Percentiles rank a stretch among this genome's conserved stretches.
Conservation (phyloP, 306 rosid genomes). For the Boehmeria nivea region DNA sequence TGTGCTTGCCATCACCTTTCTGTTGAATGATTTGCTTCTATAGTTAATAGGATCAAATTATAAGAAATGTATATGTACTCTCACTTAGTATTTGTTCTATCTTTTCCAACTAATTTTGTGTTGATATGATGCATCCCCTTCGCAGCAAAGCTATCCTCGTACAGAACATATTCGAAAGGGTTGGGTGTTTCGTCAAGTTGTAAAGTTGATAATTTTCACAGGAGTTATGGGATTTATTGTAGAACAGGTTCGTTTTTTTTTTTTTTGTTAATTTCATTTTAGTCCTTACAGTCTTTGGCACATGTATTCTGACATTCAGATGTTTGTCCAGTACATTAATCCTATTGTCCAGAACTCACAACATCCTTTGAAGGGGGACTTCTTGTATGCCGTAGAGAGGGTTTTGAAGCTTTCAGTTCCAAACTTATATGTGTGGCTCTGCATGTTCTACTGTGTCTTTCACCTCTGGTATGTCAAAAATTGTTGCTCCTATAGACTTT, state of each 20-base stretch:
- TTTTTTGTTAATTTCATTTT: background rate
- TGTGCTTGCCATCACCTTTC: background rate
- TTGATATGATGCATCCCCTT: constrained; percentile 23
- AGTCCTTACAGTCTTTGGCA: background rate
- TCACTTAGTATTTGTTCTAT: background rate
- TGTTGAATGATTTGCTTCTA: background rate
- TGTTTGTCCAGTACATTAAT: constrained; percentile 81
- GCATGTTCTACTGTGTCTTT: constrained; percentile 97
- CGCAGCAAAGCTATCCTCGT: constrained; percentile 84
- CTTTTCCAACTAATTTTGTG: background rate
- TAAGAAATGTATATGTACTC: no score
- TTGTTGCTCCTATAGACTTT: no score
- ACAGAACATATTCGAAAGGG: constrained; percentile 68
- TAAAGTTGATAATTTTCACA: constrained; percentile 79
- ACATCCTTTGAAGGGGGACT: constrained; percentile 90
- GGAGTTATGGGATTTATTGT: constrained; percentile 97
- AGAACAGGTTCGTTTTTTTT: constrained; percentile 66
- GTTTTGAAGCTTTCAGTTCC: constrained; percentile 96
- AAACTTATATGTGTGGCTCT: constrained; percentile 95
- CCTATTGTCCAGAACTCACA: constrained; percentile 90
- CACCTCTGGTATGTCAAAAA: constrained; percentile 75
- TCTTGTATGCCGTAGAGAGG: constrained; percentile 81
- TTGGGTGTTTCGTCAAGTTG: constrained; percentile 83
- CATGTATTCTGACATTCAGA: constrained; percentile 23
- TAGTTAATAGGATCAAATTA: no score